Conservation (phyloP, 306 rosid species). For the Vicia villosa region DNA sequence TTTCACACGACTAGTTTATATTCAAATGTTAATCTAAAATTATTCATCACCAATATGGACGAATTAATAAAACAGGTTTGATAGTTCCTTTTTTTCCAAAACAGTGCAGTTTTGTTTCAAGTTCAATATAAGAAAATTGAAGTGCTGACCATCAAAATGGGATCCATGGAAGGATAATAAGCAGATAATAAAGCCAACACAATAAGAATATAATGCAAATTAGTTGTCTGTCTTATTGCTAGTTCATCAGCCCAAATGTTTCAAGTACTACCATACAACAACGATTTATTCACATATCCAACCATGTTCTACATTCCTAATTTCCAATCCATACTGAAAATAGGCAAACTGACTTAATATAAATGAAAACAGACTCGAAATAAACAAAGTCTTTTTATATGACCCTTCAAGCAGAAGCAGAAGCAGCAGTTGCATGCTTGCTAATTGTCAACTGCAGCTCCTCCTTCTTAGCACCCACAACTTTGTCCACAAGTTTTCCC, state of each 20-base stretch:
- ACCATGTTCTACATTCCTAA: neutral
- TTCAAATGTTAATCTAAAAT: neutral
- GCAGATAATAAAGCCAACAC: neutral
- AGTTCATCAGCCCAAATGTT: neutral
- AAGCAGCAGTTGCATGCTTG: slow-evolving; percentile 40
- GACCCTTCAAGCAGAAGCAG: slow-evolving; percentile 31
- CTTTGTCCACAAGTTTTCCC: slow-evolving; percentile 61
- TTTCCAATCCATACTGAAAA: slow-evolving; percentile 13
- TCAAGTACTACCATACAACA: slow-evolving; percentile 1
- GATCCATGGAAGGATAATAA: neutral
- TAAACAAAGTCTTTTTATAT: slow-evolving; percentile 1
- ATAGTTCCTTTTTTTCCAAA: too few relatives aligned
- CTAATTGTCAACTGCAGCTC: slow-evolving; percentile 39
- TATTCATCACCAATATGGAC: neutral
- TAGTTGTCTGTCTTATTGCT: neutral
- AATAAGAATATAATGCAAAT: neutral
- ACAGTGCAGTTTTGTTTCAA: neutral
- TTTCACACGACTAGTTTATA: neutral
- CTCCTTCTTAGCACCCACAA: slow-evolving; percentile 74
- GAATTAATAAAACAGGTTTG: too few relatives aligned
- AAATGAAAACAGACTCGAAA: slow-evolving; percentile 17
- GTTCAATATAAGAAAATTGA: neutral
- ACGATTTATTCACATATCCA: slow-evolving; percentile 10
- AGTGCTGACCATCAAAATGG: neutral
- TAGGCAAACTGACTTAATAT: slow-evolving; percentile 1